Conservation (phyloP, 75 land plant species). For the Chamaecyparis obtusa region DNA sequence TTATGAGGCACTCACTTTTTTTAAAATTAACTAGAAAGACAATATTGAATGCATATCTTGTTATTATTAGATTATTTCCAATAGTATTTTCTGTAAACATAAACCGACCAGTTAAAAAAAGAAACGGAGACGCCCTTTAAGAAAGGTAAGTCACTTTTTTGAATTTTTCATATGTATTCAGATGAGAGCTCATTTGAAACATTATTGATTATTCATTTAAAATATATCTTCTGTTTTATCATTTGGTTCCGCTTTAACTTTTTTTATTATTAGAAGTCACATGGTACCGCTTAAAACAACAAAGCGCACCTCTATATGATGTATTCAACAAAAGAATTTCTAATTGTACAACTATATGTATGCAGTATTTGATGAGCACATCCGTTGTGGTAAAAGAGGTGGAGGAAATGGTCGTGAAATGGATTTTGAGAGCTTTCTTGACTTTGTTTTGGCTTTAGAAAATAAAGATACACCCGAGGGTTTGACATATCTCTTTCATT, state of each 20-base stretch:
- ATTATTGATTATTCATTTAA: not conserved
- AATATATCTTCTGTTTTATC: not conserved
- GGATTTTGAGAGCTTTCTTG: conserved; percentile 98
- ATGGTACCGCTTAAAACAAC: not conserved
- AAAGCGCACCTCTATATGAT: not conserved
- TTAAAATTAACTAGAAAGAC: not conserved
- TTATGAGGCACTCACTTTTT: not conserved
- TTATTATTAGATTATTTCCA: not conserved
- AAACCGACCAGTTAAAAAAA: not conserved
- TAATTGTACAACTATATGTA: not conserved
- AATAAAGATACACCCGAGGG: conserved; percentile 99
- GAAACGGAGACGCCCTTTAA: not conserved
- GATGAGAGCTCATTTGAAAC: not conserved
- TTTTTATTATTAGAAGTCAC: not conserved
- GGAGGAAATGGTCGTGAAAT: conserved; percentile 93
- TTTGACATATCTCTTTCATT: conserved; percentile 82
- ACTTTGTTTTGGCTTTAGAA: conserved; percentile 94
- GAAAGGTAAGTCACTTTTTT: not conserved
- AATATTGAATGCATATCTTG: not conserved
- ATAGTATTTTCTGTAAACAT: not conserved
- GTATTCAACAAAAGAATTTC: not conserved
- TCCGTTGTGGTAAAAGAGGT: conserved; percentile 72
- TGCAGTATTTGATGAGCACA: conserved; percentile 97
- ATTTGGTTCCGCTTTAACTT: not conserved
- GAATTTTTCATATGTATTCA: not conserved